Conservation (phyloP, 2,329 filamentous ascomycete species). For the Scytalidium sp. region DNA sequence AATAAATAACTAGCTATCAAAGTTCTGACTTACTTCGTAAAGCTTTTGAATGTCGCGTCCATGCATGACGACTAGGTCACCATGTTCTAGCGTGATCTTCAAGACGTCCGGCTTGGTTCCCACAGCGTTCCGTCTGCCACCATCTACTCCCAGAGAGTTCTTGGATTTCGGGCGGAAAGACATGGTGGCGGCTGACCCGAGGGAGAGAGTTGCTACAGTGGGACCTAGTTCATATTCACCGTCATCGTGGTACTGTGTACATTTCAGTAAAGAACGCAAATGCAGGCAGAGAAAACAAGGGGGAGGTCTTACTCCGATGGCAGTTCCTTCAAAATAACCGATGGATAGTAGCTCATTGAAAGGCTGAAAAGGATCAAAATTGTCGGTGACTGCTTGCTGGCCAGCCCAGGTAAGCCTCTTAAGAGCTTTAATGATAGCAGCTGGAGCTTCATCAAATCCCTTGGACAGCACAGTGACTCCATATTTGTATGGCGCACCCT, state of each 20-base stretch:
- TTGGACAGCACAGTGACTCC: slow-evolving; percentile 50
- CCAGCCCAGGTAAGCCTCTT: slow-evolving; percentile 55
- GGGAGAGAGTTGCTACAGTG: slow-evolving; percentile 58
- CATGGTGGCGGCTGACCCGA: slow-evolving; percentile 59
- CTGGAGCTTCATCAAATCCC: slow-evolving; percentile 47
- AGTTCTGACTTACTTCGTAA: slow-evolving; percentile 44
- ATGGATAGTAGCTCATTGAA: slow-evolving; percentile 65
- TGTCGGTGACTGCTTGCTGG: slow-evolving; percentile 31
- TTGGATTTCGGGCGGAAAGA: slow-evolving; percentile 50
- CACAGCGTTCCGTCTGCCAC: slow-evolving; percentile 26
- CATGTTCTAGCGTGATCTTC: slow-evolving; percentile 49
- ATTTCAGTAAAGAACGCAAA: slow-evolving; percentile 6
- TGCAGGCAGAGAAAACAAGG: background rate
- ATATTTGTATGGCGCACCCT: slow-evolving; percentile 66
- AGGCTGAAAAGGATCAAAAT: slow-evolving; percentile 25
- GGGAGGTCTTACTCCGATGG: slow-evolving; percentile 46
- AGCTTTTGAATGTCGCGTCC: slow-evolving; percentile 54
- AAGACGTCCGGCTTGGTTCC: slow-evolving; percentile 31
- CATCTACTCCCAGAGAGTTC: slow-evolving; percentile 18
- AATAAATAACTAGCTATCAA: too few species aligned
- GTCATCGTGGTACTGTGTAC: slow-evolving; percentile 62
- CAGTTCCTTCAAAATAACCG: slow-evolving; percentile 58
- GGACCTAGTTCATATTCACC: slow-evolving; percentile 61
- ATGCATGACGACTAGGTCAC: slow-evolving; percentile 64
- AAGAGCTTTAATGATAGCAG: slow-evolving; percentile 46